Evolutionary conservation across 2,329 filamentous ascomycete species (phyloP), one percentile per base, ranked within the genome.

Genomic region (Aspergillus fijiensis): DNA sequence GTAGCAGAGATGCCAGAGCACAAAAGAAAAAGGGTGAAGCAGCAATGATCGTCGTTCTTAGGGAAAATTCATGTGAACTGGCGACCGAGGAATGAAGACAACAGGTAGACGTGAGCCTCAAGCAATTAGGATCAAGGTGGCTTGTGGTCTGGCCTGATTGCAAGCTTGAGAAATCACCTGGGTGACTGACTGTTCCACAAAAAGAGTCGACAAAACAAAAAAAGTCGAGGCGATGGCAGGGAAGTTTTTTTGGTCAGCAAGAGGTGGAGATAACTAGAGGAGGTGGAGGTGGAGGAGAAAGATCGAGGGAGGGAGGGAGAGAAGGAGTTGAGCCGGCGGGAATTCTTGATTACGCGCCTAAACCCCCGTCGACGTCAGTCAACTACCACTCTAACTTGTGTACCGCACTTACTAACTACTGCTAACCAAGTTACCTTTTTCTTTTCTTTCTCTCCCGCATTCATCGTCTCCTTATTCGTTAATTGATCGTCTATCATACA

Each of bases 61-160:
- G 62, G 57, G 55, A 65, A 67, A 67, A 69, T 69, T 73, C 72
- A 74, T 73, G 70, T 70, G 69, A 73, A 72, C 63, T 61, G 60
- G 60, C 64, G 69, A 66, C 70, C 69, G 69, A 71, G 66, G 61
- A 56, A 51, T 57, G 49, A 51, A 59, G 54, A 51, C 42, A 60
- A 58, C 48, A 55, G 51, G 53, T 45, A 52, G 42, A 49, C 16
- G 19, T 50, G 21, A 29, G 35, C 42, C n/a, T 21, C 42, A 14
- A 29, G 42, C 42, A 16, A 47, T 12, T 29, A 19, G 19, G 27
- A 55, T 29, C 29, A 51, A 54, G 48, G 35, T 29, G 16, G 39
- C 16, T 45, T 19, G 19, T 16, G 39, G 39, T 19, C 16, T 16
- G 16, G 10, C 19, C 1, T 16, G 14, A 45, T 7, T 45, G 39